A percentile compares a stretch with the other conserved stretches of the same genome.
phyloP scores from a whole-genome alignment of 169 alveolate genomes.

The Plasmodium coatneyi region DNA sequence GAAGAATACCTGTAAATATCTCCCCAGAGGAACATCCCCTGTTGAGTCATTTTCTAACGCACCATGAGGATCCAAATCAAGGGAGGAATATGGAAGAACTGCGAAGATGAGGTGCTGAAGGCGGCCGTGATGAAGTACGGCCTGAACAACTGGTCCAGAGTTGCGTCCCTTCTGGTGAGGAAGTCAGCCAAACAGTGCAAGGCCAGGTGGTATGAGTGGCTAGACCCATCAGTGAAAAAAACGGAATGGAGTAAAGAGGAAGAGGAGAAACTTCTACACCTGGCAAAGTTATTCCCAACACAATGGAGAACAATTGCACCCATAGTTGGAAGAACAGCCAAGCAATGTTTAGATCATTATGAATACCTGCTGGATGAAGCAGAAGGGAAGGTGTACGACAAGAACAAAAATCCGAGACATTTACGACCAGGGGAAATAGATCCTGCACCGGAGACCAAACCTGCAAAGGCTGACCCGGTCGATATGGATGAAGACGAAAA shows the following conservation, averaged over 20 bases:
- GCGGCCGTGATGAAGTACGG: slow-evolving; percentile 99
- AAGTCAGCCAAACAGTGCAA: slow-evolving; percentile 99
- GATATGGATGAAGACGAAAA: slow-evolving; percentile 99
- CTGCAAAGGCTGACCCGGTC: slow-evolving; percentile 98
- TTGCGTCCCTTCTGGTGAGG: slow-evolving; percentile 97
- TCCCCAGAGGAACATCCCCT: not conserved
- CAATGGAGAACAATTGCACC: slow-evolving; percentile 99
- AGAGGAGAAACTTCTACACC: slow-evolving; percentile 98
- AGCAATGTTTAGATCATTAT: slow-evolving; percentile 99
- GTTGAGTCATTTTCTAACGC: not conserved
- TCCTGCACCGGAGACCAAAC: slow-evolving; percentile 99
- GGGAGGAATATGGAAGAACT: slow-evolving; percentile 99
- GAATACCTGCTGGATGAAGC: slow-evolving; percentile 98
- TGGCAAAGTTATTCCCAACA: slow-evolving; percentile 99
- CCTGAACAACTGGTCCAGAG: slow-evolving; percentile 99
- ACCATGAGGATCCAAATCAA: slow-evolving; percentile 95
- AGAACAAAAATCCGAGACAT: slow-evolving; percentile 93
- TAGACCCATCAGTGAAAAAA: slow-evolving; percentile 98
- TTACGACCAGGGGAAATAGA: slow-evolving; percentile 99
- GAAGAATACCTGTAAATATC: not conserved
- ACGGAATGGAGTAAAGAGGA: slow-evolving; percentile 99
- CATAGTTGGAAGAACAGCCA: slow-evolving; percentile 99
- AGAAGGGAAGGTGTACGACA: slow-evolving; percentile 92
- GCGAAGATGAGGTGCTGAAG: slow-evolving; percentile 99
- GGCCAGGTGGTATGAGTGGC: slow-evolving; percentile 98